Conservation (phyloP, 1,139 yeast genomes). For the Magnusiomyces paraingens region DNA sequence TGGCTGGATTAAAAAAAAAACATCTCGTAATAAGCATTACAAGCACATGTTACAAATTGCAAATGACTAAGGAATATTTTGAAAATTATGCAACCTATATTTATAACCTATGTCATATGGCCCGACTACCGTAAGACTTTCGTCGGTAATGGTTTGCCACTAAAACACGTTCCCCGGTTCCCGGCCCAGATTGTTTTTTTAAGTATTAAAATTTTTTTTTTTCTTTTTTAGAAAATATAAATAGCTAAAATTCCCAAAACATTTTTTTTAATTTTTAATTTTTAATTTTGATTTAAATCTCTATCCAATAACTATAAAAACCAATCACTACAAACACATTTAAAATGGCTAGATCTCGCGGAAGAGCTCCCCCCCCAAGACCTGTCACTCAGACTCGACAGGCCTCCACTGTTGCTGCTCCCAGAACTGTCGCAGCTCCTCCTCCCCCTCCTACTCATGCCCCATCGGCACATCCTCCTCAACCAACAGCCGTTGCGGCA, state of each 20-base stretch:
- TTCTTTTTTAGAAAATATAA: not conserved
- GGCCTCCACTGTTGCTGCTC: slow-evolving; percentile 70
- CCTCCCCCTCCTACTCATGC: slow-evolving; percentile 38
- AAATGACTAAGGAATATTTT: not conserved
- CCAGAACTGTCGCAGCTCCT: slow-evolving; percentile 36
- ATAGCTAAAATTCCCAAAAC: not conserved
- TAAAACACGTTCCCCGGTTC: not conserved
- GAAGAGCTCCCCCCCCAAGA: slow-evolving; percentile 40
- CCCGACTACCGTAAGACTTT: no score
- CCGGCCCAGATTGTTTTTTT: not conserved
- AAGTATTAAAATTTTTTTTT: not conserved
- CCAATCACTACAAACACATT: not conserved
- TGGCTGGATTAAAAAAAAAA: not conserved
- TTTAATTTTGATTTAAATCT: not conserved
- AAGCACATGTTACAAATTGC: not conserved
- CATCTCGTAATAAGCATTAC: not conserved
- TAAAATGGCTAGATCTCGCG: slow-evolving; percentile 49
- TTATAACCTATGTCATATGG: no score
- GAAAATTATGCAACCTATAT: no score
- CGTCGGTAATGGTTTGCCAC: no score
- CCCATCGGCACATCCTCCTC: slow-evolving; percentile 35
- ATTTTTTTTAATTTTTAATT: not conserved
- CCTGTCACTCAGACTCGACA: slow-evolving; percentile 53
- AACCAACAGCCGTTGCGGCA: slow-evolving; percentile 38
- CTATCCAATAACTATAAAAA: not conserved